A percentile compares a stretch with the other conserved stretches of the same genome.
Evolutionary conservation across 1,284 basidiomycete species (phyloP).

Genomic region (Vanrija sp.): DNA sequence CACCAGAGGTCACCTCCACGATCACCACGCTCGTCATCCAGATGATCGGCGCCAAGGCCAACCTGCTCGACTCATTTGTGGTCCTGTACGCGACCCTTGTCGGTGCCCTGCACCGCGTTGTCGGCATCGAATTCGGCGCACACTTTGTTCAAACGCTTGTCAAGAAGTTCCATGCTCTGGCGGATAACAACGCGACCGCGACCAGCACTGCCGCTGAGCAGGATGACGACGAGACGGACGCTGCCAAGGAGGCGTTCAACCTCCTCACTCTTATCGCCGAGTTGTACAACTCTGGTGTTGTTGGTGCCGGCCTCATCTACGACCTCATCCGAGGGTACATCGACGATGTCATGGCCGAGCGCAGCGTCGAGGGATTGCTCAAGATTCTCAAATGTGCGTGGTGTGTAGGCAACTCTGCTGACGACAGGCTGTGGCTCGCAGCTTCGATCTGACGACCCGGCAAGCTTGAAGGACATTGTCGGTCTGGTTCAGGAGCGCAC

Average conservation of each 20-base stretch:
- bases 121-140: conserved; percentile 87
- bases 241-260: conserved; percentile 78
- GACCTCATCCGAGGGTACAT: conserved; percentile 82
- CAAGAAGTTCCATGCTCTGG: conserved; percentile 14
- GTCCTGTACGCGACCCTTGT: conserved; percentile 86
- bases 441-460: conserved; percentile 64
- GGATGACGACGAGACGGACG: conserved; percentile 13
- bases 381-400: conserved; percentile 77
- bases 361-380: conserved; percentile 79
- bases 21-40: conserved; percentile 75
- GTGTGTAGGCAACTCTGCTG: neutral
- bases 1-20: conserved; percentile 72
- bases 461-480: conserved; percentile 55
- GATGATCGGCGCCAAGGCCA: conserved; percentile 75
- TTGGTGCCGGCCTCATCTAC: conserved; percentile 82
- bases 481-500: conserved; percentile 68
- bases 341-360: conserved; percentile 61
- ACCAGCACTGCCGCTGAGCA: conserved; percentile 8
- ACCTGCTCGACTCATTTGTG: conserved; percentile 84
- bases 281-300: conserved; percentile 91
- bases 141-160: conserved; percentile 52
- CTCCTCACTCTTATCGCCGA: conserved; percentile 83
- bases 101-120: conserved; percentile 73
- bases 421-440: conserved; percentile 74
- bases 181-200: neutral